Base-by-base conservation (phyloP, 2,329 filamentous ascomycete species). In the Clathrospora elynae region DNA sequence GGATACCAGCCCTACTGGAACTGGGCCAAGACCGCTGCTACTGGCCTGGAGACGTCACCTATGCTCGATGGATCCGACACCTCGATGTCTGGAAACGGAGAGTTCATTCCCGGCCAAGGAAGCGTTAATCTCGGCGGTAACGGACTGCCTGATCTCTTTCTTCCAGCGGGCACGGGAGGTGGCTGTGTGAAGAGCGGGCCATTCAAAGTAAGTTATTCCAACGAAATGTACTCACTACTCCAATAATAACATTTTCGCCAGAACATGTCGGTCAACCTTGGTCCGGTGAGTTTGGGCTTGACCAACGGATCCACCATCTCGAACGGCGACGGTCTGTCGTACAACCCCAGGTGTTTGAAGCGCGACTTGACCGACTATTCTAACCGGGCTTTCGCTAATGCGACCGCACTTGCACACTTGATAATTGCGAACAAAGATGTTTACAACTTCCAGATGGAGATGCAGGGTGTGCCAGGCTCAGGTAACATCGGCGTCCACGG, bases 1-100 rank as follows among this genome's bases (percentile, higher is more conserved):
- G 71, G 69, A 35, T 62, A 65, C 34, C 66, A 70, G 30, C 73
- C 72, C 1, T 80, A 79, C 66, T 78, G 75, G 71, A 75, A 81
- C 60, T 82, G 78, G 76, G 72, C 73, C 2, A 71, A 73, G 37
- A 75, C 74, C 55, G 69, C 73, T 68, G 8, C 71, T 2, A 52
- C 67, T 4, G 74, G 81, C 32, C 64, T 68, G 1, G 47, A 59
- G 51, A 70, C 72, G 14, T 74, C 77, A 1, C 73, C 78, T 10
- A 61, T 83, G 38, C 82, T 83, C 49, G 78, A 81, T 51, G 80
- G 81, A 35, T 76, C 74, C 39, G 73, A 71, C 17, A 76, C 72
- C 39, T 68, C 72, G 11, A 62, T 69, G 54, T 53, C 73, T 20
- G 75, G 77, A 16, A 76, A 80, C 46, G 78, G 78, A 20, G 64